Evolutionary conservation across 257 asterid genomes (phyloP).

Genomic region (Linaria vulgaris): DNA sequence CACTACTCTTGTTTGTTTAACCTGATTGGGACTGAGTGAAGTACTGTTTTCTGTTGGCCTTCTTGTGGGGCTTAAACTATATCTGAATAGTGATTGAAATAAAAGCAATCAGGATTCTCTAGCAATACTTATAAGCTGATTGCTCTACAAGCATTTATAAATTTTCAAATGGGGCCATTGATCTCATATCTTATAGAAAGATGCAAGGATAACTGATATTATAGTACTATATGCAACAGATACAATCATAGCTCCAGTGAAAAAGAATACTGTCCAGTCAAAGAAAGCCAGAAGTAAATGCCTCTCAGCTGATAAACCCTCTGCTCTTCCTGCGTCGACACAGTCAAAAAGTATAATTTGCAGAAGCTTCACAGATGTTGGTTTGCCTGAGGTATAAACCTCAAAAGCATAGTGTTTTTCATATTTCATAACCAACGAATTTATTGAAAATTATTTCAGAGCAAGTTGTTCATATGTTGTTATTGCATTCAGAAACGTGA

Average conservation of each 20-base stretch:
- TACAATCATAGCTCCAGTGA: slow-evolving; percentile 27
- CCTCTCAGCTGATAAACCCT: slow-evolving; percentile 20
- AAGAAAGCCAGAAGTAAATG: slow-evolving; percentile 29
- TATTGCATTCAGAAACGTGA: slow-evolving; percentile 33
- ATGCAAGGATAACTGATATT: slow-evolving; percentile 31
- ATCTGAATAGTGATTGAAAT: background rate
- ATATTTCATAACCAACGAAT: slow-evolving; percentile 23
- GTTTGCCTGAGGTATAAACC: slow-evolving; percentile 34
- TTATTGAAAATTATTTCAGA: slow-evolving; percentile 18
- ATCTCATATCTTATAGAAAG: slow-evolving; percentile 27
- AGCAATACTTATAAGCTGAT: slow-evolving; percentile 3
- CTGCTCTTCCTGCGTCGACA: slow-evolving; percentile 31
- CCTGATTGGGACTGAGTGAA: slow-evolving; percentile 5
- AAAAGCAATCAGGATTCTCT: slow-evolving; percentile 7
- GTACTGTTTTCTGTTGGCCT: background rate
- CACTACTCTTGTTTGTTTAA: background rate
- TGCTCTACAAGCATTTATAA: background rate
- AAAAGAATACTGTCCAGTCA: slow-evolving; percentile 30
- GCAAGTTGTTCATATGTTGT: slow-evolving; percentile 24
- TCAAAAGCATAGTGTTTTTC: slow-evolving; percentile 11
- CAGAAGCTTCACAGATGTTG: slow-evolving; percentile 35
- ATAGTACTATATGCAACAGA: slow-evolving; percentile 27
- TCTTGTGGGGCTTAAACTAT: slow-evolving; percentile 13
- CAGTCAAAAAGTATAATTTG: slow-evolving; percentile 28
- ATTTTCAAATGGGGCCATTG: slow-evolving; percentile 13